A percentile compares a stretch with the other conserved stretches of the same genome.
These are phyloP conservation scores for Fusarium transvaalense DNA, from an alignment of 2,329 filamentous ascomycete species.

Conservation along the genomic window DNA sequence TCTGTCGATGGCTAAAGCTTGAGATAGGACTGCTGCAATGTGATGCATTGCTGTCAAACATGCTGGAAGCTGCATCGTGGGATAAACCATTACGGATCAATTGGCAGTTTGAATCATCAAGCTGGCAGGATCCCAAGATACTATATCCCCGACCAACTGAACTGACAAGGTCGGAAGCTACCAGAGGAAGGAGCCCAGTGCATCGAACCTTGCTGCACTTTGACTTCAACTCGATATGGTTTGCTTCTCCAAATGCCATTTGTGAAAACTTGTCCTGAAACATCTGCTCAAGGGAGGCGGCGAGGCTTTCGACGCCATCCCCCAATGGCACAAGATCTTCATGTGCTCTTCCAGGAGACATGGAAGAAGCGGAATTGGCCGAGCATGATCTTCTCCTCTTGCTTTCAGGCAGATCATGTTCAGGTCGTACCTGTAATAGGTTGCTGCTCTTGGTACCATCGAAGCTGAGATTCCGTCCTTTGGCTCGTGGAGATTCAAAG, in stretches of 20 bases:
- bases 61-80: conserved; percentile 47
- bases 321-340: conserved; percentile 37
- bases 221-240: neutral
- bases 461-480: conserved; percentile 47
- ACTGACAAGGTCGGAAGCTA: conserved; percentile 51
- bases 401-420: conserved; percentile 28
- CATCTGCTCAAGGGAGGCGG: conserved; percentile 48
- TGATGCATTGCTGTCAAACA: conserved; percentile 49
- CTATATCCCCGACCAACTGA: conserved; percentile 50
- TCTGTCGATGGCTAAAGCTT: conserved; percentile 51
- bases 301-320: conserved; percentile 47
- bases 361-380: conserved; percentile 43
- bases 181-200: conserved; percentile 47
- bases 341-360: conserved; percentile 37
- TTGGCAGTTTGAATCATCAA: conserved; percentile 46
- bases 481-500: conserved; percentile 52
- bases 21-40: conserved; percentile 48
- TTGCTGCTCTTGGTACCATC: conserved; percentile 43
- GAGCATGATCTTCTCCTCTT: conserved; percentile 47
- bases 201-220: conserved; percentile 35
- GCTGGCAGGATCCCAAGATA: conserved; percentile 48
- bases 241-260: neutral
- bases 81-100: conserved; percentile 49
- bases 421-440: conserved; percentile 29
- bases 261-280: conserved; percentile 50